These are phyloP conservation scores for Alternaria novae-zelandiae DNA, from an alignment of 2,329 filamentous ascomycete species.

Conservation along the genomic window DNA sequence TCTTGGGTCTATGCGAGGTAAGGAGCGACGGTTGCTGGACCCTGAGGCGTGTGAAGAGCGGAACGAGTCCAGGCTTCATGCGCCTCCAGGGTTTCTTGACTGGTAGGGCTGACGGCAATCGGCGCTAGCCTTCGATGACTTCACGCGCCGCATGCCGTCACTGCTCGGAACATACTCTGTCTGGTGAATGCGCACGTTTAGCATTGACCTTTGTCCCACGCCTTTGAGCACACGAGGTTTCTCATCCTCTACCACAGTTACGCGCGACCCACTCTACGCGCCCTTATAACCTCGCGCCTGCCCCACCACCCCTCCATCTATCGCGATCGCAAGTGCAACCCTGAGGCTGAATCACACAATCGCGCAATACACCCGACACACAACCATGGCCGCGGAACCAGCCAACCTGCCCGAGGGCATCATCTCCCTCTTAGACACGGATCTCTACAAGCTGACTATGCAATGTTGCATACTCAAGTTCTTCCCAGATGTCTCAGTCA, in stretches of 20 bases:
- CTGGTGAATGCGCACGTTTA: background rate
- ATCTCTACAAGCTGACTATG: constrained; percentile 98
- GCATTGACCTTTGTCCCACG: background rate
- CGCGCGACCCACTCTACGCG: constrained; percentile 5
- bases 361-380: constrained; percentile 2
- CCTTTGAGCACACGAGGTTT: background rate
- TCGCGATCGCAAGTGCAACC: constrained; percentile 17
- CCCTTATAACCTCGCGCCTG: constrained; percentile 12
- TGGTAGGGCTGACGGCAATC: constrained; percentile 22
- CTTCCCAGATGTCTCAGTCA: constrained; percentile 80
- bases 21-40: constrained; percentile 14
- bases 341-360: background rate
- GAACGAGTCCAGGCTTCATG: constrained; percentile 7
- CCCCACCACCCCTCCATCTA: constrained; percentile 40
- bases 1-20: constrained; percentile 32
- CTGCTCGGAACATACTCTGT: background rate
- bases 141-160: constrained; percentile 21
- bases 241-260: background rate
- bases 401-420: constrained; percentile 47
- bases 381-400: constrained; percentile 29
- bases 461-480: constrained; percentile 88
- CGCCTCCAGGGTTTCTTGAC: constrained; percentile 6
- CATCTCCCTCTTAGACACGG: constrained; percentile 59
- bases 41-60: constrained; percentile 17
- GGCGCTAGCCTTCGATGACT: constrained; percentile 18